A percentile compares a stretch with the other conserved stretches of the same genome.
These are phyloP conservation scores for Penicillium herquei DNA, from an alignment of 495 filamentous ascomycete species.

Conservation along the genomic window DNA sequence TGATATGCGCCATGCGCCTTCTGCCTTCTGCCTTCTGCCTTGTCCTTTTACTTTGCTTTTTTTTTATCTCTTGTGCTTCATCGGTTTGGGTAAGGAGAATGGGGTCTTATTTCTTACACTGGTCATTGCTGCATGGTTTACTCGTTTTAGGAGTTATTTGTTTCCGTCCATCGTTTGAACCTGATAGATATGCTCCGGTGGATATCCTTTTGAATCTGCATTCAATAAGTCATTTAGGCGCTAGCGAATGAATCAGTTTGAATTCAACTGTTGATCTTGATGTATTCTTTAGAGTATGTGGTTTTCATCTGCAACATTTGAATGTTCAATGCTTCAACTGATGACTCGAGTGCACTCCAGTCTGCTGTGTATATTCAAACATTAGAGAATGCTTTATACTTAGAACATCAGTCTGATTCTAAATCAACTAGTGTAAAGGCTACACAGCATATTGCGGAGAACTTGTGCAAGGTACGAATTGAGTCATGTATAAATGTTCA, in stretches of 20 bases:
- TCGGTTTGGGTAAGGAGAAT: background rate
- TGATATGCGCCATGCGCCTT: too few relatives aligned
- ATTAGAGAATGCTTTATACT: too few relatives aligned
- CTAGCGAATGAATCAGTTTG: slow-evolving; percentile 5
- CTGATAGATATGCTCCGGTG: slow-evolving; percentile 7
- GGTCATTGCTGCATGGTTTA: slow-evolving; percentile 13
- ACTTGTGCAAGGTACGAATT: too few relatives aligned
- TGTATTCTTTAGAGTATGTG: background rate
- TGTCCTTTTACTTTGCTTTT: slow-evolving; percentile 1
- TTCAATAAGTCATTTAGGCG: slow-evolving; percentile 15
- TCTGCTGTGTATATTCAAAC: too few relatives aligned
- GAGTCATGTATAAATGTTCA: too few relatives aligned
- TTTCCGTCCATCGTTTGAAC: background rate
- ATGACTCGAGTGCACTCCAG: too few relatives aligned
- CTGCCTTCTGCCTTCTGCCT: too few relatives aligned
- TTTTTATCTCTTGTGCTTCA: slow-evolving; percentile 4
- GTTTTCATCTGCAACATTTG: too few relatives aligned
- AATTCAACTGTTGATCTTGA: background rate
- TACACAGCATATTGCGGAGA: too few relatives aligned
- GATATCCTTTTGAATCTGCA: slow-evolving; percentile 12
- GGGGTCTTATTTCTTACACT: slow-evolving; percentile 5
- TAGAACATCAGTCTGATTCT: too few relatives aligned
- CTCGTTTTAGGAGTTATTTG: slow-evolving; percentile 3
- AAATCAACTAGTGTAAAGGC: too few relatives aligned
- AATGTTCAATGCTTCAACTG: too few relatives aligned